phyloP scores from a whole-genome alignment of 2,329 filamentous ascomycete species.

The Fusarium stilboides region DNA sequence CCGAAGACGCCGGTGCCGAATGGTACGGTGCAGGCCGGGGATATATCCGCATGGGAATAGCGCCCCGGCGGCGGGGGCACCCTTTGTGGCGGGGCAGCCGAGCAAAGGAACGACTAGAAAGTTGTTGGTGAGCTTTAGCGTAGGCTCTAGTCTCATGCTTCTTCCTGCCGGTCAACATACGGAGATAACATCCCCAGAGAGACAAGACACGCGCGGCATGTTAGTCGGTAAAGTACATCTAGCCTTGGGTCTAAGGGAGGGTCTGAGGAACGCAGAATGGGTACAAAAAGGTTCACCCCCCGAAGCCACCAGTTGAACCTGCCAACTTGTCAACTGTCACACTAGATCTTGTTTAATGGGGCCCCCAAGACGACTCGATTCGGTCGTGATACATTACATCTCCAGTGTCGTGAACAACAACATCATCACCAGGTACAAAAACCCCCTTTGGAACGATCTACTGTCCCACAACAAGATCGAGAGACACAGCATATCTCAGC shows the following conservation, averaged over 20 bases:
- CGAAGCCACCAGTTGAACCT: background rate
- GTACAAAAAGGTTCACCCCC: constrained; percentile 17
- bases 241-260: background rate
- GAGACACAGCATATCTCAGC: constrained; percentile 13
- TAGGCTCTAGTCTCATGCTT: background rate
- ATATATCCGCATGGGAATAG: constrained; percentile 49
- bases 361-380: background rate
- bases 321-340: background rate
- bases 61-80: constrained; percentile 31
- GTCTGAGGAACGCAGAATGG: background rate
- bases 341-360: constrained; percentile 18
- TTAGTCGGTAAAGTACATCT: background rate
- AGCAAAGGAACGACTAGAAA: background rate
- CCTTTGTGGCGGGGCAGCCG: constrained; percentile 4
- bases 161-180: constrained; percentile 22
- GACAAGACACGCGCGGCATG: constrained; percentile 27
- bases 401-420: constrained; percentile 6
- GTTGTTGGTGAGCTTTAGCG: background rate
- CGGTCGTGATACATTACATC: constrained; percentile 4
- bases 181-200: constrained; percentile 39
- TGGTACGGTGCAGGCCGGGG: constrained; percentile 31
- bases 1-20: constrained; percentile 39
- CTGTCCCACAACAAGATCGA: constrained; percentile 24
- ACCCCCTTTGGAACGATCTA: background rate
- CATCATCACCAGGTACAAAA: constrained; percentile 16